These are phyloP conservation scores for Harringtonia aguacate DNA, from an alignment of 2,329 filamentous ascomycete species.

Conservation along the genomic window DNA sequence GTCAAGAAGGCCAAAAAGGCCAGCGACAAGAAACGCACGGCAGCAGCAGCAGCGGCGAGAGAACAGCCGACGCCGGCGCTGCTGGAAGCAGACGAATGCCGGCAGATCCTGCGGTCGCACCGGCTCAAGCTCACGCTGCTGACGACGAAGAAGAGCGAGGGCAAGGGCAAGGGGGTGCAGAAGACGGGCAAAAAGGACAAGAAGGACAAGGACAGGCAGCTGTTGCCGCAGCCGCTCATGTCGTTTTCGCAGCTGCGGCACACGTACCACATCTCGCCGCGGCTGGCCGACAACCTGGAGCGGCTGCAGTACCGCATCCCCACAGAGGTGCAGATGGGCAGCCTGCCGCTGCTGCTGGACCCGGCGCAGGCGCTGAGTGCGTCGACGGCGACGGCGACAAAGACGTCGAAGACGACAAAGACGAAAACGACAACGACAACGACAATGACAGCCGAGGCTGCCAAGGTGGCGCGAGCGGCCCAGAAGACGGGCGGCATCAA, in stretches of 20 bases:
- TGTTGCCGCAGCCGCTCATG: constrained; percentile 72
- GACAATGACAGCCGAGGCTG: too few relatives aligned
- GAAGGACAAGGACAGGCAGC: constrained; percentile 43
- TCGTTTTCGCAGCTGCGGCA: constrained; percentile 64
- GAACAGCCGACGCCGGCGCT: constrained; percentile 14
- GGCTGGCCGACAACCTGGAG: constrained; percentile 66
- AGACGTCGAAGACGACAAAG: constrained; percentile 10
- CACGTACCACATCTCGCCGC: constrained; percentile 61
- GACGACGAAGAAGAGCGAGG: constrained; percentile 32
- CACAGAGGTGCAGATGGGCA: constrained; percentile 87
- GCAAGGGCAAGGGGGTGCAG: constrained; percentile 34
- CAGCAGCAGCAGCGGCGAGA: constrained; percentile 20
- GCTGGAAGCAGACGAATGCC: constrained; percentile 61
- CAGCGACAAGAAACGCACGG: constrained; percentile 15
- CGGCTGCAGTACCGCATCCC: constrained; percentile 80
- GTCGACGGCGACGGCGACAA: constrained; percentile 10
- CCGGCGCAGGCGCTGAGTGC: constrained; percentile 38
- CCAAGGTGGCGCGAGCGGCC: too few relatives aligned
- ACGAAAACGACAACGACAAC: constrained; percentile 17
- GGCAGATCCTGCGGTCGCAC: constrained; percentile 65
- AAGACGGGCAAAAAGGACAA: constrained; percentile 26
- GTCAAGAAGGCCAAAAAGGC: constrained; percentile 19
- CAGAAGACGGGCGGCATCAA: constrained; percentile 54
- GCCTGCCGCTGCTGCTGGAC: constrained; percentile 65
- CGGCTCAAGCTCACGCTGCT: constrained; percentile 76